Evolutionary conservation across 2,329 filamentous ascomycete genomes (phyloP).

Genomic region (Ophiostoma himal-ulmi): DNA sequence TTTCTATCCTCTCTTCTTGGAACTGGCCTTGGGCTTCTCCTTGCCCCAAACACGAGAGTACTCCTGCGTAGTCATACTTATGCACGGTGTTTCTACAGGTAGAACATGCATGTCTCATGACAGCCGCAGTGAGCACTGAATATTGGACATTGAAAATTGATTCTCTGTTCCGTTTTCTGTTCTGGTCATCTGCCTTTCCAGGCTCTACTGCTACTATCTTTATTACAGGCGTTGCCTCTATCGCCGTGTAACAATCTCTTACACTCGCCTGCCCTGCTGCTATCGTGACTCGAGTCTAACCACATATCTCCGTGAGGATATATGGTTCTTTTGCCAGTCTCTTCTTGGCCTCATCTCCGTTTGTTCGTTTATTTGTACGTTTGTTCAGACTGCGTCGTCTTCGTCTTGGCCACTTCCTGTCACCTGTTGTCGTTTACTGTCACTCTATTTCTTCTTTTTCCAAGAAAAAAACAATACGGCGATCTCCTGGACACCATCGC

Average conservation of each 20-base stretch:
- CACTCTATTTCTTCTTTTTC: background rate
- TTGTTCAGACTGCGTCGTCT: background rate
- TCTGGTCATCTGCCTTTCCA: background rate
- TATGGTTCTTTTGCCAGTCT: background rate
- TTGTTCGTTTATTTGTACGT: background rate
- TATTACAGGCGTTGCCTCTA: background rate
- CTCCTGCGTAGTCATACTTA: background rate
- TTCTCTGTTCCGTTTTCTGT: background rate
- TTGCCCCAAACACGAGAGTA: background rate
- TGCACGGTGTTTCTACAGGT: slow-evolving; percentile 2
- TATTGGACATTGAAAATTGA: background rate
- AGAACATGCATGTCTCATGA: slow-evolving; percentile 12
- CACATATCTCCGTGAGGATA: background rate
- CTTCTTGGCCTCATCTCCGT: background rate
- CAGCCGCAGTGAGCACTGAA: slow-evolving; percentile 1
- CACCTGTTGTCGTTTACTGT: background rate
- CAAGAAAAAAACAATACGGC: background rate
- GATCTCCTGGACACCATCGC: background rate
- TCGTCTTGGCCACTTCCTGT: background rate
- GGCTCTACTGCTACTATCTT: background rate
- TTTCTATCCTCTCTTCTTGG: background rate
- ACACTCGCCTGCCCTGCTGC: background rate
- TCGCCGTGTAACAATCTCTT: background rate
- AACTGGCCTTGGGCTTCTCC: background rate
- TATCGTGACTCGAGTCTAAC: background rate